A percentile compares a stretch with the other conserved stretches of the same genome.
These are phyloP conservation scores for Passiflora organensis DNA, from an alignment of 345 rosid species.

Conservation along the genomic window DNA sequence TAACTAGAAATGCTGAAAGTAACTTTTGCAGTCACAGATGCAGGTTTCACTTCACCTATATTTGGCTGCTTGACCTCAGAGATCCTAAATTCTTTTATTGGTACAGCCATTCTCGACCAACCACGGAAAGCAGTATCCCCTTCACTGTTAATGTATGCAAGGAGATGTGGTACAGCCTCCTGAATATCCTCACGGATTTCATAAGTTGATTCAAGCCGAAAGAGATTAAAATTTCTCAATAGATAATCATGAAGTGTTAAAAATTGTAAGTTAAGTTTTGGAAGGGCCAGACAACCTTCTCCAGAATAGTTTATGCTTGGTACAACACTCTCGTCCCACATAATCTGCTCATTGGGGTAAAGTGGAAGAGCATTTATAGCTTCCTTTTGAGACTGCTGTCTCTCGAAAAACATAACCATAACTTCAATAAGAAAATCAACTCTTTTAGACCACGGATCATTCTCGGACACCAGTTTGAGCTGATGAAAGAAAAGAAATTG, in stretches of 20 bases:
- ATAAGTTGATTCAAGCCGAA: conserved; percentile 96
- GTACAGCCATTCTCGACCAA: conserved; percentile 99
- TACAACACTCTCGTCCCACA: conserved; percentile 99
- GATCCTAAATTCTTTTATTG: conserved; percentile 68
- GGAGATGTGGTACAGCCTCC: conserved; percentile 95
- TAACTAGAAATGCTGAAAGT: conserved; percentile 91
- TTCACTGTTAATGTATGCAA: conserved; percentile 76
- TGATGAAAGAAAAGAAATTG: conserved; percentile 26
- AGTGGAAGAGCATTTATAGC: conserved; percentile 97
- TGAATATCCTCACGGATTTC: conserved; percentile 99
- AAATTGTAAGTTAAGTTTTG: conserved; percentile 94
- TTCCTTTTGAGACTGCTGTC: conserved; percentile 93
- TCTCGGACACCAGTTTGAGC: conserved; percentile 79
- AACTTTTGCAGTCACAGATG: conserved; percentile 76
- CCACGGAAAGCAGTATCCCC: conserved; percentile 96
- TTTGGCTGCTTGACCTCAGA: conserved; percentile 87
- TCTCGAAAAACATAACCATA: conserved; percentile 87
- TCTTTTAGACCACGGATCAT: conserved; percentile 88
- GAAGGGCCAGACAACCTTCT: conserved; percentile 98
- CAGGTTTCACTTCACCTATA: conserved; percentile 97
- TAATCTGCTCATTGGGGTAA: conserved; percentile 97
- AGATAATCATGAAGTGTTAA: conserved; percentile 96
- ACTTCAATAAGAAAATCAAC: conserved; percentile 88
- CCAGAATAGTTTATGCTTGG: conserved; percentile 99
- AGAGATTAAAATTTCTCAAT: conserved; percentile 89